Percentiles rank a stretch among this genome's conserved stretches.
phyloP scores from a whole-genome alignment of 164 flowering plant genomes.

The Tinospora cordifolia region DNA sequence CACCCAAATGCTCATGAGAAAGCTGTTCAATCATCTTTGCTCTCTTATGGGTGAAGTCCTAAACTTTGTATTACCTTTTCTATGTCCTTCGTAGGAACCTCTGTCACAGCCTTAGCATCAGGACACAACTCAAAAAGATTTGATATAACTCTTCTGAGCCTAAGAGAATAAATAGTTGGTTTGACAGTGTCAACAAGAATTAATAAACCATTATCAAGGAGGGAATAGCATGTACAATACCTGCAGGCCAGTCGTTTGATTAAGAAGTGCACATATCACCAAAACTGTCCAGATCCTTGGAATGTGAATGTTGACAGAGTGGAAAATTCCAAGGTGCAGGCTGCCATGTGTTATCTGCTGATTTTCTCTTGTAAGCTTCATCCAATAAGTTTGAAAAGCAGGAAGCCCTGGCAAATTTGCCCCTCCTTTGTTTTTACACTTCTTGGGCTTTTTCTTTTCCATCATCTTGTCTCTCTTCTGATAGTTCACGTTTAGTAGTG shows the following conservation, averaged over 20 bases:
- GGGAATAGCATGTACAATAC: slow-evolving; percentile 24
- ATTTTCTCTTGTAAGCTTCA: slow-evolving; percentile 52
- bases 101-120: slow-evolving; percentile 51
- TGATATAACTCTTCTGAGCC: slow-evolving; percentile 42
- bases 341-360: slow-evolving; percentile 43
- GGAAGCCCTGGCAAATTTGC: too few species aligned
- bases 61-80: slow-evolving; percentile 39
- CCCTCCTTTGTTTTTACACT: background rate
- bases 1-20: slow-evolving; percentile 53
- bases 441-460: background rate
- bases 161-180: too few species aligned
- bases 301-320: slow-evolving; percentile 68
- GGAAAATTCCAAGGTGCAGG: slow-evolving; percentile 48
- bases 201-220: background rate
- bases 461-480: background rate
- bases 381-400: slow-evolving; percentile 34
- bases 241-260: slow-evolving; percentile 60
- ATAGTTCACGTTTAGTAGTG: background rate
- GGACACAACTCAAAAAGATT: slow-evolving; percentile 57
- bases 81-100: slow-evolving; percentile 34
- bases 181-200: too few species aligned
- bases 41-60: slow-evolving; percentile 61
- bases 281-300: slow-evolving; percentile 80
- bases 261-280: slow-evolving; percentile 77
- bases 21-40: slow-evolving; percentile 50